Evolutionary conservation across 2,329 filamentous ascomycete genomes (phyloP), one percentile per base, ranked within the genome.

Genomic region (Lasiodiplodia theobromae): DNA sequence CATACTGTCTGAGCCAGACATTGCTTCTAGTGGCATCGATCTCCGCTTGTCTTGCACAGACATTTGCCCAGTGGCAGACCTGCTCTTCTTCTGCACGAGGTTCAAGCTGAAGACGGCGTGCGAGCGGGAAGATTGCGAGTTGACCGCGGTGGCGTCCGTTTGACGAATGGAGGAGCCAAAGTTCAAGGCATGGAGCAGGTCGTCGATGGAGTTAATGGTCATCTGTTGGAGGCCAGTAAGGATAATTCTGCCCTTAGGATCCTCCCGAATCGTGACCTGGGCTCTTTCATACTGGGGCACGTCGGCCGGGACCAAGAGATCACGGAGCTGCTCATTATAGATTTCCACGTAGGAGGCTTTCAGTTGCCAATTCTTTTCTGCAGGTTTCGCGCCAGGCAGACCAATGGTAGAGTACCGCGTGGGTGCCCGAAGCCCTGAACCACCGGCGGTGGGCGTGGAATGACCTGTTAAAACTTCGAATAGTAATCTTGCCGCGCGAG

Each of bases 61-160:
- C 3, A 86, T 81, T 7, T 77, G 74, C 3, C 63, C 63, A 4
- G 53, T 47, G 4, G 74, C 70, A 16, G 74, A 71, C 69, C 88
- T 89, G 72, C 79, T 86, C 81, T 93, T 96, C 75, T 92, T 92
- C 82, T 97, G 93, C 8, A 98, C 86, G 8, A 99, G 86, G 75
- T 98, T 98, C 71, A 99, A 83, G 77, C 93, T 97, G 81, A 99
- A 98, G 37, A 99, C 94, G 40, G 96, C 96, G 78, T 99, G 96
- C 1, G 96, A 99, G 71, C 96, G 93, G 12, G 96, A 99, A 0
- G 96, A 99, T 77, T 97, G 95, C 53, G 95, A 96, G 77, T 99
- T 99, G 77, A 98, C 96, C 3, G 95, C 96, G 2, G 96, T 99
- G 28, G 96, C 91, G 81, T 99, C 96, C 0, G 96, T 99, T 78